Evolutionary conservation across 2,329 filamentous ascomycete species (phyloP).

Genomic region (Didymella segeticola): DNA sequence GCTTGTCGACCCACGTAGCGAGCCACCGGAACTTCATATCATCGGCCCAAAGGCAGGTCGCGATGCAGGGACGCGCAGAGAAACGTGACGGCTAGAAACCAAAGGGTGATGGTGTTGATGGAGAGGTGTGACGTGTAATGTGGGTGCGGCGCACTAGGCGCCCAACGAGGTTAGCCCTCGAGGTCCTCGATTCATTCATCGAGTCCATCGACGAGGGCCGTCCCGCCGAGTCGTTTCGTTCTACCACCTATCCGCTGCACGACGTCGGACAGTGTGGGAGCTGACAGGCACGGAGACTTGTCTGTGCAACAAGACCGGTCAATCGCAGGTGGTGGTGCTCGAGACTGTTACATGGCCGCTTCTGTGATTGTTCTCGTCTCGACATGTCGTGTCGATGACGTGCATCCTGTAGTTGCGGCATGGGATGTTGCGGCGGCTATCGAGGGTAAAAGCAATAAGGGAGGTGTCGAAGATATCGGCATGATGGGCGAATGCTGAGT

Average conservation of each 20-base stretch:
- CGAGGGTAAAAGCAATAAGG: constrained; percentile 30
- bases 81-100: constrained; percentile 26
- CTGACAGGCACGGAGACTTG: constrained; percentile 20
- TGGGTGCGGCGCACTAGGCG: constrained; percentile 22
- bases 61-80: constrained; percentile 38
- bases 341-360: constrained; percentile 8
- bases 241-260: constrained; percentile 18
- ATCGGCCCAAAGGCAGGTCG: constrained; percentile 31
- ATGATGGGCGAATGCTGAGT: constrained; percentile 31
- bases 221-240: constrained; percentile 28
- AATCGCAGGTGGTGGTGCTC: constrained; percentile 15
- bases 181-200: constrained; percentile 8
- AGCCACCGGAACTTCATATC: constrained; percentile 23
- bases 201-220: constrained; percentile 24
- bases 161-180: constrained; percentile 3
- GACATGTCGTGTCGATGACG: constrained; percentile 30
- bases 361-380: constrained; percentile 5
- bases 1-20: constrained; percentile 26
- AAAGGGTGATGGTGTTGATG: constrained; percentile 31
- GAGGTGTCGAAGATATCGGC: constrained; percentile 3
- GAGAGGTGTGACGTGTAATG: constrained; percentile 39
- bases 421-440: constrained; percentile 40
- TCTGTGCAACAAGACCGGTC: constrained; percentile 23
- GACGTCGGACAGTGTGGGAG: constrained; percentile 35
- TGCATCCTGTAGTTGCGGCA: constrained; percentile 31